A percentile compares a stretch with the other conserved stretches of the same genome.
Conservation (phyloP, 179 eudicot genomes). For the Vitellaria paradoxa region DNA sequence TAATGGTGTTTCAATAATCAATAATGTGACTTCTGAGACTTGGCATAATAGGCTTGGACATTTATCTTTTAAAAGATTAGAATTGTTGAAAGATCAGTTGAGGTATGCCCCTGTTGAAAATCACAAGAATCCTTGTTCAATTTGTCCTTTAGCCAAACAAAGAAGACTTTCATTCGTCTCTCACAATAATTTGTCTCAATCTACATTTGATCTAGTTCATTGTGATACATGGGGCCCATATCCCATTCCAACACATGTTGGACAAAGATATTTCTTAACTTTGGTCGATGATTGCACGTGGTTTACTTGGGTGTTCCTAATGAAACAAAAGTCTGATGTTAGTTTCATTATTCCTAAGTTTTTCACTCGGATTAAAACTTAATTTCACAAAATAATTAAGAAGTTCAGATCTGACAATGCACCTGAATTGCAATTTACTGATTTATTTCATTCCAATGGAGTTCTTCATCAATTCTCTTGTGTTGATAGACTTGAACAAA, state of each 20-base stretch:
- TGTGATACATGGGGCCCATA: neutral
- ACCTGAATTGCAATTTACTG: neutral
- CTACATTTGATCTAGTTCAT: neutral
- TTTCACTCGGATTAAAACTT: neutral
- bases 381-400: neutral
- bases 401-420: neutral
- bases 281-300: neutral
- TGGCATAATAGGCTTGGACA: constrained; percentile 1
- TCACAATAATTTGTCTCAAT: neutral
- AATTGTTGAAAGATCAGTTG: neutral
- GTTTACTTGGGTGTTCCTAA: too few relatives aligned
- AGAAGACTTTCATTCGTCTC: neutral
- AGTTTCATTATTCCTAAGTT: neutral
- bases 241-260: neutral
- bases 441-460: neutral
- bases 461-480: neutral
- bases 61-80: neutral
- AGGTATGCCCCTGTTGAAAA: neutral
- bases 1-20: too few relatives aligned
- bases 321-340: neutral
- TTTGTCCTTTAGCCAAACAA: neutral
- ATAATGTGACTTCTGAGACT: neutral
- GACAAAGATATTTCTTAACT: neutral
- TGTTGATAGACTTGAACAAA: neutral
- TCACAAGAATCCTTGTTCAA: neutral